Base-by-base conservation (phyloP, 2,329 filamentous ascomycete species). In the Pseudogymnoascus sp. region DNA sequence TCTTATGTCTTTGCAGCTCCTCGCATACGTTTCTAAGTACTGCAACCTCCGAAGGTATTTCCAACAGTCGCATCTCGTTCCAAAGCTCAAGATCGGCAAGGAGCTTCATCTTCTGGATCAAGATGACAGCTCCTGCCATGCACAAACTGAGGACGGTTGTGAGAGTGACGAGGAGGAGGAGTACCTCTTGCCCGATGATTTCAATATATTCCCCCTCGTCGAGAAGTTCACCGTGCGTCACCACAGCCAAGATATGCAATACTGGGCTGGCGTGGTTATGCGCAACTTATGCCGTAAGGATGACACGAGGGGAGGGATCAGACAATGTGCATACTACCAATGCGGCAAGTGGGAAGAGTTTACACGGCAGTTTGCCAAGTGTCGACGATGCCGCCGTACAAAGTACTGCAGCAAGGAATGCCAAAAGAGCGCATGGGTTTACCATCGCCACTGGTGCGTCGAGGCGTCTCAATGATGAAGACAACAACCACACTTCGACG, bases 361-460 rank as follows among this genome's bases (percentile, higher is more conserved):
- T 75, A 93, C 93, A 40, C 86, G 95, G 66, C 93, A 99, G 74
- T 99, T 99, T 76, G 95, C 95, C 69, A 99, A 99, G 78, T 99
- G 95, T 78, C 88, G 95, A 68, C 88, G 95, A 68, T 99, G 95
- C 78, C 87, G 95, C 70, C 87, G 95, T 68, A 99, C 95, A 66
- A 99, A 99, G 77, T 97, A 97, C 79, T 99, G 95, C 86, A 97
- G 93, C 83, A 99, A 99, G 77, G 95, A 99, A 76, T 99, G 95
- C 77, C 95, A 99, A 78, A 97, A 97, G 81, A 96, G 91, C 70
- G 96, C 95, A 8, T 99, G 95, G 95, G 92, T 95, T 29, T 97
- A 92, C 77, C 95, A 99, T 75, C 87, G 95, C 66, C 96, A 97
- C 78, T 99, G 95, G 95, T 99, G 95, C 75, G 88, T 95, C 64